Evolutionary conservation across 2,329 filamentous ascomycete species (phyloP), one percentile per base, ranked within the genome.

Genomic region (Fusarium falciforme): DNA sequence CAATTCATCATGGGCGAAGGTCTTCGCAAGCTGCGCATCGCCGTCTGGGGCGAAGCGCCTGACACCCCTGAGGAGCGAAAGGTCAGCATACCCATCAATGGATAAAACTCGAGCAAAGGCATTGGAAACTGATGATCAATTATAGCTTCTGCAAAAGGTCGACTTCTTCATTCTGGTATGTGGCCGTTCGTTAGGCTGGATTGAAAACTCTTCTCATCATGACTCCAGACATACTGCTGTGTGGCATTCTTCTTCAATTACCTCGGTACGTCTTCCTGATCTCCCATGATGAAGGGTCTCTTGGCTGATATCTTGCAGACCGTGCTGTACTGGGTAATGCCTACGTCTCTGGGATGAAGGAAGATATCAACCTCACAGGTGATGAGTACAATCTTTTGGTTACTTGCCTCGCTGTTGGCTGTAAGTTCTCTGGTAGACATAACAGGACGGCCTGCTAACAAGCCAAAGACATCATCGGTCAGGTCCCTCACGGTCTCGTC

Each of bases 401-500:
- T 1, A 68, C 74, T 4, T 73, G 79, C 11, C 66, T 78, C 11
- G 64, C 75, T 8, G 71, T 72, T 29, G 74, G 78, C 47, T 83
- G 80, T 67, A 29, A 49, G 49, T 54, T 33, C 49, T 31, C n/a
- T 10, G 6, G 27, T 0, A 20, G 10, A 27, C 12, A 12, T 14
- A 12, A 20, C 17, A 54, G 7, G 6, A 14, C 7, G 1, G 3
- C 11, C 27, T 7, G 4, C 12, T 54, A 20, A 70, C n/a, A 42
- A 35, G 2, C 3, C 20, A 47, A 35, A 64, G 61, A 71, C 29
- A 70, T 73, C 17, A 35, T 87, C 12, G 86, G 85, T 1, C 85
- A 88, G 70, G 79, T 87, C 3, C 84, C 84, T 0, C 82, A 82
- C 38, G 85, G 84, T 40, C 71, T 87, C 6, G 84, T 86, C 17